Evolutionary conservation across 2,329 filamentous ascomycete genomes (phyloP).

Genomic region (Monilinia fructicola): DNA sequence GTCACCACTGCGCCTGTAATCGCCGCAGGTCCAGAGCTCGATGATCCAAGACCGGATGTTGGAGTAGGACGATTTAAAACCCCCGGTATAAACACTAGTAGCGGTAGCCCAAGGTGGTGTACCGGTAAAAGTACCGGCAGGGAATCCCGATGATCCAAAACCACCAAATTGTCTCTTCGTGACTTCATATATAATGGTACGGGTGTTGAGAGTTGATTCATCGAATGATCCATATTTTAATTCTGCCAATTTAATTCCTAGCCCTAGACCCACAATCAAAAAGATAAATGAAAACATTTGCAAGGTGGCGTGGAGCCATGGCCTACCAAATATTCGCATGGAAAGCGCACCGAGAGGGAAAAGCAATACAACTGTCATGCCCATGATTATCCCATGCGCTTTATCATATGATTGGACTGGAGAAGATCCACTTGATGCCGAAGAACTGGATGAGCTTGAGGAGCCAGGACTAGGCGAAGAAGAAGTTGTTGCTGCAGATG

Average conservation of each 20-base stretch:
- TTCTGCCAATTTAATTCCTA: conserved; percentile 53
- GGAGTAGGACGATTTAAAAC: not conserved
- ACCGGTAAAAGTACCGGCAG: not conserved
- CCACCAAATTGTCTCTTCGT: conserved; percentile 11
- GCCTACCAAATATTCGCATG: conserved; percentile 57
- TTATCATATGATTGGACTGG: conserved; percentile 29
- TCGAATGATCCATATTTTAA: conserved; percentile 38
- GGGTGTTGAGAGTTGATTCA: not conserved
- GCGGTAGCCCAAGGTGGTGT: conserved; percentile 19
- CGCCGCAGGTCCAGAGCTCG: not conserved
- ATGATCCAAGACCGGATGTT: not conserved
- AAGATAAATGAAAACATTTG: conserved; percentile 55
- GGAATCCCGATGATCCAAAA: not conserved
- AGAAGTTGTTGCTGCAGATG: conserved; percentile 21
- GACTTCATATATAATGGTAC: not conserved
- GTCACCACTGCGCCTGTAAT: not conserved
- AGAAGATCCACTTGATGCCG: not conserved
- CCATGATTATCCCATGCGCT: conserved; percentile 61
- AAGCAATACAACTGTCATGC: conserved; percentile 55
- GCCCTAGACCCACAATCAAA: conserved; percentile 60
- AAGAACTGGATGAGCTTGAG: not conserved
- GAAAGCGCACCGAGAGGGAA: conserved; percentile 61
- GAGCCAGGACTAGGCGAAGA: conserved; percentile 22
- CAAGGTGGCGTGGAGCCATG: conserved; percentile 53
- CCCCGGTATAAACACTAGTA: not conserved